These are phyloP conservation scores for Odontarrhena argentea DNA, from an alignment of 345 rosid species.

Conservation along the genomic window DNA sequence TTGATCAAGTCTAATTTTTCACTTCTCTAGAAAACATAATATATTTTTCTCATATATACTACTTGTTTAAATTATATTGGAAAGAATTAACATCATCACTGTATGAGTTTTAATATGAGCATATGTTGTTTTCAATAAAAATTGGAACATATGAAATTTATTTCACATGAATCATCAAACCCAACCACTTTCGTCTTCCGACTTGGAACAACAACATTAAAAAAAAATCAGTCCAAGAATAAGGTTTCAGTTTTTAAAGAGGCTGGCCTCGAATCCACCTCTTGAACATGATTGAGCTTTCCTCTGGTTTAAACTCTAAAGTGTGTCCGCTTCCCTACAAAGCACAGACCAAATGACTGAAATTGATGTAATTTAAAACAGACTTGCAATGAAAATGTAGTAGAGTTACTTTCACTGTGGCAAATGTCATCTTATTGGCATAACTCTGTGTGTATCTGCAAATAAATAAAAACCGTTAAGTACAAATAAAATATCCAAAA, in stretches of 20 bases:
- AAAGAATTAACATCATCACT: no score
- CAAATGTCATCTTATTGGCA: conserved; percentile 62
- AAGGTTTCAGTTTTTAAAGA: conserved; percentile 11
- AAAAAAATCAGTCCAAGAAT: no score
- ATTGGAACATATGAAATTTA: no score
- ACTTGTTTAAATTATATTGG: no score
- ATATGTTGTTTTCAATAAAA: no score
- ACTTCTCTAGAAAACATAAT: no score
- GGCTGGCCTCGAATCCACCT: conserved; percentile 39
- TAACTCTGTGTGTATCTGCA: conserved; percentile 47
- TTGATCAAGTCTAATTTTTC: no score
- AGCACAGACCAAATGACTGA: neutral
- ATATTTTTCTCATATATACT: no score
- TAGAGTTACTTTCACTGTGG: conserved; percentile 57
- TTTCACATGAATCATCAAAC: no score
- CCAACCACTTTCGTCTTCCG: no score
- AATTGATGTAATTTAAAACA: neutral
- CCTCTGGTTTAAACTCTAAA: conserved; percentile 52
- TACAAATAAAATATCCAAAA: neutral
- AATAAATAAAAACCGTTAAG: neutral
- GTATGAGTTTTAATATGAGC: no score
- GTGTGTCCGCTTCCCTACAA: conserved; percentile 75
- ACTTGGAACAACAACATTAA: no score
- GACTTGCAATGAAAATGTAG: neutral
- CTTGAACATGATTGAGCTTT: conserved; percentile 50